Conservation (phyloP, 768 basidiomycete genomes). For the Trametes cubensis region DNA sequence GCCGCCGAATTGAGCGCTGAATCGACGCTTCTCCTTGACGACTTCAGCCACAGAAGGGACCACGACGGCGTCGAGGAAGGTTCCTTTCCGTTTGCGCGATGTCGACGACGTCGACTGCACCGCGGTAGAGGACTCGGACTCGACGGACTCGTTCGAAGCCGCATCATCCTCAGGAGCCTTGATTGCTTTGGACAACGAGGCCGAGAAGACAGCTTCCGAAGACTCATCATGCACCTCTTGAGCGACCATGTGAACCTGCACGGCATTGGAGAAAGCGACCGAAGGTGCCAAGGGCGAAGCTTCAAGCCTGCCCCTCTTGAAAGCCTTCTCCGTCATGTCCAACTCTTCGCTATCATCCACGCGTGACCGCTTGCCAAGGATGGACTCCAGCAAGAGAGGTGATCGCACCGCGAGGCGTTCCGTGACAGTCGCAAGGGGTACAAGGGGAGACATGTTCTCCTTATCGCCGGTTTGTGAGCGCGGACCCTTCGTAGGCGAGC, state of each 20-base stretch:
- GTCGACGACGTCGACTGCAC: background rate
- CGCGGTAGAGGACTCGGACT: background rate
- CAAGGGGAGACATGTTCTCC: conserved; percentile 58
- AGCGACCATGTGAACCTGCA: conserved; percentile 9
- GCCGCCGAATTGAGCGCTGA: background rate
- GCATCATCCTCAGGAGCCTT: background rate
- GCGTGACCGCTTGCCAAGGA: conserved; percentile 34
- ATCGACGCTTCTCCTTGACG: conserved; percentile 10
- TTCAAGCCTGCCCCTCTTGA: conserved; percentile 22
- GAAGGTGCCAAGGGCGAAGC: conserved; percentile 15
- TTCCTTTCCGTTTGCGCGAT: conserved; percentile 50
- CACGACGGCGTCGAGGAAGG: conserved; percentile 55
- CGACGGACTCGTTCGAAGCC: background rate
- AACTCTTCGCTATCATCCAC: conserved; percentile 35
- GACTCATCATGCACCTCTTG: background rate
- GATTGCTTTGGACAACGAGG: background rate
- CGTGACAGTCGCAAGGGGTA: conserved; percentile 40
- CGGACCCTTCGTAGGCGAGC: conserved; percentile 23
- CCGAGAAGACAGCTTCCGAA: background rate
- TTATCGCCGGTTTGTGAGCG: conserved; percentile 47
- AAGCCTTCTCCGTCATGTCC: conserved; percentile 15
- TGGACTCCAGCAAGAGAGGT: conserved; percentile 51
- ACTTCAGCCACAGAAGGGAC: conserved; percentile 43
- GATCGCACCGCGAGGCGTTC: conserved; percentile 50
- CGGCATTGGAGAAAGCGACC: background rate